phyloP scores from a whole-genome alignment of 805 yeast genomes.

The Candida multigemmis region DNA sequence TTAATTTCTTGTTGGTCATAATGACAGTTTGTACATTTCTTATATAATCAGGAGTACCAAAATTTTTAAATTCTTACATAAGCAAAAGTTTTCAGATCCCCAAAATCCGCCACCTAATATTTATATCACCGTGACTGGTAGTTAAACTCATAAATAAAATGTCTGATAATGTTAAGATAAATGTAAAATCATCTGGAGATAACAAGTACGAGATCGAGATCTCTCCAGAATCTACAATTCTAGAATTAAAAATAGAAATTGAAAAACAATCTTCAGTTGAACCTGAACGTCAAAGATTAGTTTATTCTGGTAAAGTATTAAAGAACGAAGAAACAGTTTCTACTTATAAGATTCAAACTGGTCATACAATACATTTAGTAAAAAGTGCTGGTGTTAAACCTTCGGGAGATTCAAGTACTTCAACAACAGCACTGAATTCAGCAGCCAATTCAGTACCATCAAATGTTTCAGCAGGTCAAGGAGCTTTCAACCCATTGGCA shows the following conservation, averaged over 20 bases:
- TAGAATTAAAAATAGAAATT: slow-evolving; percentile 59
- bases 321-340: slow-evolving; percentile 73
- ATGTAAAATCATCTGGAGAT: slow-evolving; percentile 60
- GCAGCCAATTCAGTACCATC: slow-evolving; percentile 46
- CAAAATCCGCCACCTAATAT: too few relatives aligned
- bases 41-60: too few relatives aligned
- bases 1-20: too few relatives aligned
- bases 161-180: too few relatives aligned
- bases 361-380: slow-evolving; percentile 84
- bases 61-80: too few relatives aligned
- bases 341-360: slow-evolving; percentile 72
- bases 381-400: slow-evolving; percentile 54
- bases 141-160: too few relatives aligned
- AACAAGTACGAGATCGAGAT: slow-evolving; percentile 64
- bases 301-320: slow-evolving; percentile 88
- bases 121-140: too few relatives aligned
- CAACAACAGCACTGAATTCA: slow-evolving; percentile 12
- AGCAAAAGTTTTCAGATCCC: too few relatives aligned
- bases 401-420: slow-evolving; percentile 13
- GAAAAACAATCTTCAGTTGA: slow-evolving; percentile 58
- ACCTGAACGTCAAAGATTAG: slow-evolving; percentile 74
- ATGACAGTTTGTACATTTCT: too few relatives aligned
- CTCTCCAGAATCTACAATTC: slow-evolving; percentile 45
- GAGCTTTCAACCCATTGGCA: slow-evolving; percentile 82
- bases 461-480: slow-evolving; percentile 80